Conservation (phyloP, 148 eudicot genomes). For the Chenopodium album region DNA sequence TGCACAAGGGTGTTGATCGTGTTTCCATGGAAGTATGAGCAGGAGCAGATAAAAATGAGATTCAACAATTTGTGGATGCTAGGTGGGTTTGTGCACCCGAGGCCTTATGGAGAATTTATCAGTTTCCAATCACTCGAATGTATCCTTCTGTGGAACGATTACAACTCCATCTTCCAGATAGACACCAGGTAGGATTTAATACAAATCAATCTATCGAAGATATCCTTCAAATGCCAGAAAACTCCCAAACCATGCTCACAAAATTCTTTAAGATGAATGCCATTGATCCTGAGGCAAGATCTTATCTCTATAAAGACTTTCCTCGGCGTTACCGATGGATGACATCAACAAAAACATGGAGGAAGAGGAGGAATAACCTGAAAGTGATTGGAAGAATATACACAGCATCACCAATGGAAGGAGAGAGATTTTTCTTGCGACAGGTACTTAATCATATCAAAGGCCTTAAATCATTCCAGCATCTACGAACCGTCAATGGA, state of each 20-base stretch:
- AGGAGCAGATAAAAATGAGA: background rate
- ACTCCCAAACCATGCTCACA: conserved; percentile 8
- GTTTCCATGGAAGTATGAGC: background rate
- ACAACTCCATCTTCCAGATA: background rate
- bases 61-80: conserved; percentile 1
- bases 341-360: background rate
- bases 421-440: conserved; percentile 4
- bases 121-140: background rate
- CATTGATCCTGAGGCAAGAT: background rate
- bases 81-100: background rate
- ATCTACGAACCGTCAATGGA: background rate
- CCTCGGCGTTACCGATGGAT: background rate
- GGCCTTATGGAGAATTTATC: conserved; percentile 5
- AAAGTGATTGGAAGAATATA: background rate
- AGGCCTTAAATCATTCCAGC: conserved; percentile 2
- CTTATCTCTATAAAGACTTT: background rate
- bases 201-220: background rate
- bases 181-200: background rate
- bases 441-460: background rate
- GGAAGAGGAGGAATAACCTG: background rate
- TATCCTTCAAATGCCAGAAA: background rate
- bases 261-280: conserved; percentile 3
- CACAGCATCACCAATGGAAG: background rate
- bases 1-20: background rate
- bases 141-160: conserved; percentile 1